phyloP scores from a whole-genome alignment of 768 basidiomycete species.

The Mrakia hoshinonis region DNA sequence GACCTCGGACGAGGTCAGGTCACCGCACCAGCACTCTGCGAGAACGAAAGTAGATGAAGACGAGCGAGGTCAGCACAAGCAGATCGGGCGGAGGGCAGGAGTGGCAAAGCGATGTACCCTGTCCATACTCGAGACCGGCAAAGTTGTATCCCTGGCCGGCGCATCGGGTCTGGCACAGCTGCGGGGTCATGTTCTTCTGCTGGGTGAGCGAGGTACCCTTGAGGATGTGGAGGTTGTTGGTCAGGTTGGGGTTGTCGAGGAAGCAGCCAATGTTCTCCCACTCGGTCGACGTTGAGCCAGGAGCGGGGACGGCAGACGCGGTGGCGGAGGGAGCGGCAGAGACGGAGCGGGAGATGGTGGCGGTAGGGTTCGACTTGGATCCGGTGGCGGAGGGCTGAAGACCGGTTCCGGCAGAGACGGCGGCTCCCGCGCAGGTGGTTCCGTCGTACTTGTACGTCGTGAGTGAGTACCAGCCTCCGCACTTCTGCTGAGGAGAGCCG shows the following conservation, averaged over 20 bases:
- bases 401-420: conserved; percentile 1
- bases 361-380: no score
- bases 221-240: conserved; percentile 18
- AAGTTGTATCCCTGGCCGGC: conserved; percentile 62
- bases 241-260: conserved; percentile 23
- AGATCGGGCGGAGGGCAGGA: background rate
- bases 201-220: background rate
- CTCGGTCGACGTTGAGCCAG: conserved; percentile 23
- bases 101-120: background rate
- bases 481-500: conserved; percentile 13
- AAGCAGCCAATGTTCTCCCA: conserved; percentile 29
- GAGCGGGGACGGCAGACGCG: conserved; percentile 5
- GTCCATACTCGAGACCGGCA: conserved; percentile 60
- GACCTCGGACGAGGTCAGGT: conserved; percentile 20
- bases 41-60: background rate
- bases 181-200: conserved; percentile 43
- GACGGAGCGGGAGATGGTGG: background rate
- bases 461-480: conserved; percentile 28
- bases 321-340: background rate
- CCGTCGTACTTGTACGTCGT: conserved; percentile 26
- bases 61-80: background rate
- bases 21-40: conserved; percentile 27
- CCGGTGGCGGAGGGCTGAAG: no score
- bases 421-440: background rate
- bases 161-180: conserved; percentile 60